These are phyloP conservation scores for Botrytis medusae DNA, from an alignment of 2,329 filamentous ascomycete genomes.

Conservation along the genomic window DNA sequence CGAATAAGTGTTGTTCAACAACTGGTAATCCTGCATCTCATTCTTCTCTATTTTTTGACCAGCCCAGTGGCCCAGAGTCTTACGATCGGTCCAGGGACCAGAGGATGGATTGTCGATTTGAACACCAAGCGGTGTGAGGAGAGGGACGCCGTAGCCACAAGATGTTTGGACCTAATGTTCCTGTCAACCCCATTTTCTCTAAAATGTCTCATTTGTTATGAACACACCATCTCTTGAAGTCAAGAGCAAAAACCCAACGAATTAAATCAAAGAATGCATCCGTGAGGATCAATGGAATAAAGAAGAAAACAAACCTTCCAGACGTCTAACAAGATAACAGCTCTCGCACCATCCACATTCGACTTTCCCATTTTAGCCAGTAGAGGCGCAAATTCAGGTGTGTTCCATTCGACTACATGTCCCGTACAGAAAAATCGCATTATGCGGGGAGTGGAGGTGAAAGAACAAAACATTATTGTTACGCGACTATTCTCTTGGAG, in stretches of 20 bases:
- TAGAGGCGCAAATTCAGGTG: slow-evolving; percentile 48
- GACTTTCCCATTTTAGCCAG: slow-evolving; percentile 47
- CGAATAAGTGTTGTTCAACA: slow-evolving; percentile 2
- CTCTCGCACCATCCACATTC: slow-evolving; percentile 52
- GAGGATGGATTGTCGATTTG: neutral
- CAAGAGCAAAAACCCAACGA: neutral
- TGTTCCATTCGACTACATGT: slow-evolving; percentile 59
- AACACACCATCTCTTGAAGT: neutral
- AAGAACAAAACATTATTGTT: slow-evolving; percentile 73
- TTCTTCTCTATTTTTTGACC: neutral
- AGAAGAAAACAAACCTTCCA: slow-evolving; percentile 40
- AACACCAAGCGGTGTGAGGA: neutral
- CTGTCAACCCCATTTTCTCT: neutral
- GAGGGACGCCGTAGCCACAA: slow-evolving; percentile 64
- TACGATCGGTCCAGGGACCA: slow-evolving; percentile 11
- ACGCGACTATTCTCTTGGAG: slow-evolving; percentile 74
- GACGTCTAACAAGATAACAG: slow-evolving; percentile 61
- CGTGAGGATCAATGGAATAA: neutral
- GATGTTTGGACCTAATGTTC: slow-evolving; percentile 60
- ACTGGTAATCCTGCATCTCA: neutral
- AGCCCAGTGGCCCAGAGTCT: neutral
- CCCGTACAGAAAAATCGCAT: slow-evolving; percentile 63
- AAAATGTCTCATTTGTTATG: neutral
- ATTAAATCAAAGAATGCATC: neutral
- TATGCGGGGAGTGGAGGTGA: slow-evolving; percentile 59